phyloP scores from a whole-genome alignment of 2,329 filamentous ascomycete genomes.

The Aspergillus ruber region DNA sequence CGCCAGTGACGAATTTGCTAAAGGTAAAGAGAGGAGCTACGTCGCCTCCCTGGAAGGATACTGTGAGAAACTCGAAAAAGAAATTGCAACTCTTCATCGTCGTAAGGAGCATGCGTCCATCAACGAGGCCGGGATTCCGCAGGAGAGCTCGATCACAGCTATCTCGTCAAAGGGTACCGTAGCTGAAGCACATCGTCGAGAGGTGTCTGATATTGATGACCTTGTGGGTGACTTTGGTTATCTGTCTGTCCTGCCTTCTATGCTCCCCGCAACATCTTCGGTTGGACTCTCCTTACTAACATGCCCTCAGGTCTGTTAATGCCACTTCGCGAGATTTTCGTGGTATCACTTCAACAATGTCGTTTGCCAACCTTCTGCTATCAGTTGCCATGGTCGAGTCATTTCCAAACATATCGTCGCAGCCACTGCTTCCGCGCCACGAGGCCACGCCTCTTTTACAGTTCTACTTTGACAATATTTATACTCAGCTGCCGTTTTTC shows the following conservation, averaged over 20 bases:
- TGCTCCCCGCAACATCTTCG: neutral
- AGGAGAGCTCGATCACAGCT: constrained; percentile 32
- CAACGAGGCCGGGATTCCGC: constrained; percentile 21
- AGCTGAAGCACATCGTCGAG: constrained; percentile 47
- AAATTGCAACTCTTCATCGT: constrained; percentile 48
- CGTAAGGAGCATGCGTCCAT: constrained; percentile 23
- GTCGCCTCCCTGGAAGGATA: constrained; percentile 89
- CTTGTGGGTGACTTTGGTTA: constrained; percentile 91
- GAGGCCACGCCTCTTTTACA: constrained; percentile 65
- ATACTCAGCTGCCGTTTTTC: constrained; percentile 74
- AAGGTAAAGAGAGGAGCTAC: constrained; percentile 94
- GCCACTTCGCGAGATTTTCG: constrained; percentile 92
- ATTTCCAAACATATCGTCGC: constrained; percentile 55
- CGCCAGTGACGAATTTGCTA: constrained; percentile 90
- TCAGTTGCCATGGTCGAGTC: constrained; percentile 72
- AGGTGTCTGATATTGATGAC: constrained; percentile 83
- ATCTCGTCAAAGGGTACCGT: constrained; percentile 20
- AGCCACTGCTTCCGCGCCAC: constrained; percentile 66
- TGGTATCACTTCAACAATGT: constrained; percentile 80
- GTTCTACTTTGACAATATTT: constrained; percentile 78
- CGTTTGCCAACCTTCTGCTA: constrained; percentile 80
- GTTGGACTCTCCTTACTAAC: constrained; percentile 8
- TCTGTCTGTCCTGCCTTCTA: constrained; percentile 53
- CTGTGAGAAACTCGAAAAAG: constrained; percentile 79
- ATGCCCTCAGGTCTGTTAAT: constrained; percentile 67